Conservation (phyloP, 495 filamentous ascomycete species). For the Saxophila tyrrhenica region DNA sequence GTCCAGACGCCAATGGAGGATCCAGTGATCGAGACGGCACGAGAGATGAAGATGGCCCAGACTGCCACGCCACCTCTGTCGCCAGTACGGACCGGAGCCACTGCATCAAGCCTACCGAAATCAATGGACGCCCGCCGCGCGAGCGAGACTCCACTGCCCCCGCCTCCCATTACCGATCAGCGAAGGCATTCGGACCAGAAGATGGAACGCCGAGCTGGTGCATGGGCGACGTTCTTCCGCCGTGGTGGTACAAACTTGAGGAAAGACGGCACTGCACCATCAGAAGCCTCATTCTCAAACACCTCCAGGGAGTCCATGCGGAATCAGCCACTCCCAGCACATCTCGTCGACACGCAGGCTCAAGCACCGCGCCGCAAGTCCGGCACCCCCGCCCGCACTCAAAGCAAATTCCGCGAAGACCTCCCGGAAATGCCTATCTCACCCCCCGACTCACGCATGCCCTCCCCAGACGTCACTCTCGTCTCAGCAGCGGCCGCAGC, state of each 20-base stretch:
- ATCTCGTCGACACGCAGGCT: constrained; percentile 30
- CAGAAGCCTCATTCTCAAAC: constrained; percentile 55
- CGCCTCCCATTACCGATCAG: constrained; percentile 16
- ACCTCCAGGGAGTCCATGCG: constrained; percentile 74
- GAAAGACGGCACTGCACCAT: constrained; percentile 44
- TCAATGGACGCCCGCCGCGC: constrained; percentile 27
- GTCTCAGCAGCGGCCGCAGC: constrained; percentile 15
- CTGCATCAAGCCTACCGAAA: constrained; percentile 43
- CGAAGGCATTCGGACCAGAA: constrained; percentile 37
- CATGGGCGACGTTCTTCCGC: constrained; percentile 65
- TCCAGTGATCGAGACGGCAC: constrained; percentile 36
- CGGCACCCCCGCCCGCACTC: constrained; percentile 57
- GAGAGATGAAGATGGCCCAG: constrained; percentile 39
- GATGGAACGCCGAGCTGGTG: constrained; percentile 21
- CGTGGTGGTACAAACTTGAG: constrained; percentile 42
- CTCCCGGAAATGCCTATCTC: constrained; percentile 75
- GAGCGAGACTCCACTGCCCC: constrained; percentile 1
- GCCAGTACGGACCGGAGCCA: constrained; percentile 39
- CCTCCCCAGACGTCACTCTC: constrained; percentile 49
- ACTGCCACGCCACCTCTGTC: constrained; percentile 46
- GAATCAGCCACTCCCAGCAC: constrained; percentile 34
- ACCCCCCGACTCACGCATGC: constrained; percentile 66
- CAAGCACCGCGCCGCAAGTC: constrained; percentile 29
- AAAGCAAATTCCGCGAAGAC: constrained; percentile 89
- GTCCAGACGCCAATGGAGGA: constrained; percentile 33